phyloP scores from a whole-genome alignment of 2,329 filamentous ascomycete species.

The Leptographium radiaticola region DNA sequence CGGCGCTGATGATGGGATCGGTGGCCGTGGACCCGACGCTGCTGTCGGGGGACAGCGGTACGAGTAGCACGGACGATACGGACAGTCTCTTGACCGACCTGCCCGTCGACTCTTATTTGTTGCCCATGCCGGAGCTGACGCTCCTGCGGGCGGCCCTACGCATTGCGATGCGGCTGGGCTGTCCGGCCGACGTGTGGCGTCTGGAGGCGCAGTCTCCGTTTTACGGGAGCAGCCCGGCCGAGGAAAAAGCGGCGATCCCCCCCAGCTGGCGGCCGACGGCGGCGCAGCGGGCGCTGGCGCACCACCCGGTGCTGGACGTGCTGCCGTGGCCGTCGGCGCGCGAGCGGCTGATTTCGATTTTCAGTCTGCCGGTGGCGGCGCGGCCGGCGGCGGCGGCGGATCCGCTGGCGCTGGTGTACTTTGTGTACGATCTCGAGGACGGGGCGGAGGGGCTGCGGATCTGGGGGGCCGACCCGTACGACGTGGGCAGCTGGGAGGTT shows the following conservation, averaged over 20 bases:
- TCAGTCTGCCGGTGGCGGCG: constrained; percentile 32
- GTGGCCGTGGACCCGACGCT: too few species aligned
- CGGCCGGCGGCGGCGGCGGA: constrained; percentile 33
- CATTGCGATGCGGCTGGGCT: constrained; percentile 33
- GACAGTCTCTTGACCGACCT: neutral
- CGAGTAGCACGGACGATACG: too few species aligned
- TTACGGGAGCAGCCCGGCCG: constrained; percentile 16
- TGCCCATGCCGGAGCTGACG: constrained; percentile 34
- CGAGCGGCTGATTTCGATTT: constrained; percentile 26
- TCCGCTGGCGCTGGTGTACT: constrained; percentile 32
- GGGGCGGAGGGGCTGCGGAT: constrained; percentile 35
- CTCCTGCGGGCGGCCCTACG: constrained; percentile 32
- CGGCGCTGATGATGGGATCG: too few species aligned
- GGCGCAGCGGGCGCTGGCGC: constrained; percentile 34
- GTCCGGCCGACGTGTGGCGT: constrained; percentile 28
- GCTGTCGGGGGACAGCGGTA: too few species aligned
- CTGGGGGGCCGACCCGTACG: constrained; percentile 34
- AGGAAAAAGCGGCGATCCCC: constrained; percentile 22
- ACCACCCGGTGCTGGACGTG: constrained; percentile 44
- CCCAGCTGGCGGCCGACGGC: constrained; percentile 35
- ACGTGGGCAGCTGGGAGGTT: constrained; percentile 39
- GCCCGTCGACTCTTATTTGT: constrained; percentile 30
- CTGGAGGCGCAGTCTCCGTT: constrained; percentile 35
- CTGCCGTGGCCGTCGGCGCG: constrained; percentile 37
- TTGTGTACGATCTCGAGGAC: constrained; percentile 46